These are phyloP conservation scores for Pulveroboletus sp. DNA, from an alignment of 768 basidiomycete species.

Conservation along the genomic window DNA sequence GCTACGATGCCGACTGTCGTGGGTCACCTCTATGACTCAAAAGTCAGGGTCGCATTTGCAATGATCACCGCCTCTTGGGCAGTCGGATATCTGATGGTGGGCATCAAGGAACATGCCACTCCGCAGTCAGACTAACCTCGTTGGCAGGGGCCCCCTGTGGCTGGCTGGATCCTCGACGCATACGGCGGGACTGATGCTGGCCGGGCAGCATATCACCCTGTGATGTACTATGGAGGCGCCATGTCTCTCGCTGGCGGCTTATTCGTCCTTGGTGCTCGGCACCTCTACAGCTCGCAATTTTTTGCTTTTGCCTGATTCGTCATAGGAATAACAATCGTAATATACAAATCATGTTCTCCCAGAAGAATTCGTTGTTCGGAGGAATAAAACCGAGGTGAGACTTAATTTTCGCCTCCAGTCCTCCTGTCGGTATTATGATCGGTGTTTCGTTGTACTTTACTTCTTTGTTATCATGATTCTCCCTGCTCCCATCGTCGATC, in stretches of 20 bases:
- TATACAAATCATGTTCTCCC: no score
- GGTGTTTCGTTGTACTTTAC: no score
- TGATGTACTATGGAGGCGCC: constrained; percentile 29
- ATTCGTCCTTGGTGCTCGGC: constrained; percentile 15
- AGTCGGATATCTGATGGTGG: constrained; percentile 27
- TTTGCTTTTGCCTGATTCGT: constrained; percentile 13
- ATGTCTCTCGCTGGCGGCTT: constrained; percentile 24
- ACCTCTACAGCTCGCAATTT: constrained; percentile 5
- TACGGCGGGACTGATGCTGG: constrained; percentile 23
- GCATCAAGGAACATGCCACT: neutral
- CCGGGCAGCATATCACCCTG: constrained; percentile 25
- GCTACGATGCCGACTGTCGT: constrained; percentile 33
- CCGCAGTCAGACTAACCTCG: neutral
- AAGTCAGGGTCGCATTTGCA: constrained; percentile 31
- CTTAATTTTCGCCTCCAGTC: no score
- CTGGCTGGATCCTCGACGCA: constrained; percentile 26
- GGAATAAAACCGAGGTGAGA: no score
- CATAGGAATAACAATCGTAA: no score
- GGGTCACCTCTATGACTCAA: constrained; percentile 27
- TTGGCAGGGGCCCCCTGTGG: constrained; percentile 28
- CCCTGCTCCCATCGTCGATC: no score
- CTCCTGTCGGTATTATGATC: no score
- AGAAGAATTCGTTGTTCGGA: no score
- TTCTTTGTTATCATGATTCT: no score
- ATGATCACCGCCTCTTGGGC: constrained; percentile 34